These are phyloP conservation scores for Clarkia xantiana DNA, from an alignment of 345 rosid genomes.

Conservation along the genomic window DNA sequence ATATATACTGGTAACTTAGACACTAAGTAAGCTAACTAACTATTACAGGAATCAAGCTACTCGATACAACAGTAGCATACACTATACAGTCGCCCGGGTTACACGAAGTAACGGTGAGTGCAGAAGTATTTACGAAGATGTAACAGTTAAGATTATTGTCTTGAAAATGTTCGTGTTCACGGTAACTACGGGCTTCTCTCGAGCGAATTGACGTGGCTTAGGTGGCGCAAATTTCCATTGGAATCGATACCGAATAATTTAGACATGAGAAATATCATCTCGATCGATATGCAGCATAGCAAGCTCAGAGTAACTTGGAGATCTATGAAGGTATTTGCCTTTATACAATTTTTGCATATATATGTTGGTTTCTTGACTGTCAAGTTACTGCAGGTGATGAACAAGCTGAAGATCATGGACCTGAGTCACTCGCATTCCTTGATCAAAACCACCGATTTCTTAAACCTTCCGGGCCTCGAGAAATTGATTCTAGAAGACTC, in stretches of 20 bases:
- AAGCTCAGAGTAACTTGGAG: conserved; percentile 3
- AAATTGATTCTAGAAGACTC: too few species aligned
- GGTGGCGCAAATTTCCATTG: neutral
- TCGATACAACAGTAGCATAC: too few species aligned
- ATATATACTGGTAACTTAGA: too few species aligned
- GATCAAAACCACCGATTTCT: too few species aligned
- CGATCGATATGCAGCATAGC: neutral
- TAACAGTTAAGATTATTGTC: neutral
- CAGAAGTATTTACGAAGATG: neutral
- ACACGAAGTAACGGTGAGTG: neutral
- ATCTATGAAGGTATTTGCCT: neutral
- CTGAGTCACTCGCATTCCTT: too few species aligned
- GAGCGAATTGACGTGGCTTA: neutral
- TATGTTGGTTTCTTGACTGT: too few species aligned
- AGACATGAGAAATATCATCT: neutral
- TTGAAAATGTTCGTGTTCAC: neutral
- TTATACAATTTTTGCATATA: neutral
- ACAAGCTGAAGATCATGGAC: too few species aligned
- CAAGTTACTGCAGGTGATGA: too few species aligned
- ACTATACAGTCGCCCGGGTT: neutral
- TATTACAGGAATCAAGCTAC: too few species aligned
- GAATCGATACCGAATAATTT: neutral
- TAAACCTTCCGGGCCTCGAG: too few species aligned
- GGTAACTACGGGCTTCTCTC: neutral
- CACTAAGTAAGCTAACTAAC: too few species aligned